Base-by-base conservation (phyloP, 805 yeast species). In the Myxozyma geophila region DNA sequence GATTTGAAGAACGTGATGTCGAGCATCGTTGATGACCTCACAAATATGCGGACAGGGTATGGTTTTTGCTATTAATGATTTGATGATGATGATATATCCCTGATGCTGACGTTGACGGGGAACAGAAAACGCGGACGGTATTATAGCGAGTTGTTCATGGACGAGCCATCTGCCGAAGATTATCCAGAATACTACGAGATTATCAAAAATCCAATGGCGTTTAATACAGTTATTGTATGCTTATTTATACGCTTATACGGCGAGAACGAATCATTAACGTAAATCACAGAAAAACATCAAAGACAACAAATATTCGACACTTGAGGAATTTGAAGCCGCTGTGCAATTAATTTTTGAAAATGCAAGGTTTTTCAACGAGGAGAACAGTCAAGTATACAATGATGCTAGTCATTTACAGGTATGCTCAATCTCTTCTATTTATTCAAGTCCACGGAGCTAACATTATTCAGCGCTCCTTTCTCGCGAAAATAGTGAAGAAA, bases 101-200 rank as follows among this genome's bases (percentile, higher is more conserved):
- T 28, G 28, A 28, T 28, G 2, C 28, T 28, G 5, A 28, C 28
- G 2, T 2, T 28, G 28, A 28, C 28, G 2, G 28, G 5, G 28
- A n/a, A n/a, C 12, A 54, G 79, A 88, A 47, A 83, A 89, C 64
- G 64, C 12, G 68, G 69, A 15, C 61, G 67, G 21, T 51, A 28
- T 13, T 63, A 60, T 33, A 56, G 69, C 12, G 88, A 83, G 13
- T 89, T 96, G 0, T 92, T 92, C 73, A 74, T 88, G 78, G 89
- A 86, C 39, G 87, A 86, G 60, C 95, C 93, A 1, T 85, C 86
- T 71, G 82, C 82, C 39, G 83, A 83, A 13, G 84, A 83, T 63
- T 87, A 88, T 70, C 96, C 97, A 0, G 96, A 89, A 71, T 92
- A 92, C 77, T 87, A 87, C 76, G 82, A 84, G 67, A 78, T 89